Evolutionary conservation across 371 early-diverging fungal species (phyloP), one percentile per base, ranked within the genome.

Genomic region (Mucor circinelloides): DNA sequence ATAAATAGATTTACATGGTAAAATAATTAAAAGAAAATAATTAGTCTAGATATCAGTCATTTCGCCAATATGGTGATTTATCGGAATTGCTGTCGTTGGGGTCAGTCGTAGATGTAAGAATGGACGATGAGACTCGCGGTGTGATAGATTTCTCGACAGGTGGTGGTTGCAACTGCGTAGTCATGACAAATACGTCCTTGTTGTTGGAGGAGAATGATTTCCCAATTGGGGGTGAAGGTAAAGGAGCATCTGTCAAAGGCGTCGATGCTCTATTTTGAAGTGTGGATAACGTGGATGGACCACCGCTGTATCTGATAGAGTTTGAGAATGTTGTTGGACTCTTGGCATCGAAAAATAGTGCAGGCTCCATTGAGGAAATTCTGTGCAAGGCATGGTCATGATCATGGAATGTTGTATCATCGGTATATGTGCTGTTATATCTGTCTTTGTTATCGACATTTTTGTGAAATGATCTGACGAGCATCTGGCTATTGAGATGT

Each of bases 391-490:
- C 30, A 21, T 64, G 55, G 10, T 27, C 21, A 10, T 50, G 59
- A 6, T 32, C 28, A 9, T 23, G 23, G 13, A 32, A n/a, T 13
- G 30, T 28, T 13, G 40, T 38, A 38, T 55, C 52, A 1, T 36
- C 38, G 17, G 52, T 54, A 31, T 46, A 60, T 10, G 48, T 60
- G 44, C 44, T 46, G 10, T 10, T n/a, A 19, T 60, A 27, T 46
- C 25, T 54, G 13, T 60, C 19, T 23, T 28, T 38, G 13, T 67
- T 34, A 2, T 17, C 28, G 10, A 23, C 21, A 27, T 55, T 52
- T n/a, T 42, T 60, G 27, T 46, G 61, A 8, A 56, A 61, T 6
- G 62, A 56, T 19, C 46, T 67, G n/a, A 67, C 56, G 2, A 67
- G 48, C 58, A 61, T 57, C 10, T 57, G 62, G 21, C 62, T 67